Evolutionary conservation across 805 yeast species (phyloP), one percentile per base, ranked within the genome.

Genomic region (Sugiyamaella americana): DNA sequence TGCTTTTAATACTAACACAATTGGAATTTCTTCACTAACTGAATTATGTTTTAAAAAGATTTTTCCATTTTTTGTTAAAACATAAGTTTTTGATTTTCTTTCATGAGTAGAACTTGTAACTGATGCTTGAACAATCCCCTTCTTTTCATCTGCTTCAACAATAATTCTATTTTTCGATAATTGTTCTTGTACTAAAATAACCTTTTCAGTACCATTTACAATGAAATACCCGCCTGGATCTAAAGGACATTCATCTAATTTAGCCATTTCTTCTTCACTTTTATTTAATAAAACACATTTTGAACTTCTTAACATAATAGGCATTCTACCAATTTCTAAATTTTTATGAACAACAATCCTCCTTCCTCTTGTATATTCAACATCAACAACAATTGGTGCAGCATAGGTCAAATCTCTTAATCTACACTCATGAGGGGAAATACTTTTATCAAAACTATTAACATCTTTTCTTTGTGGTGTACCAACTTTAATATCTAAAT

Each of bases 141-240:
- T 93, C 67, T 88, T 87, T 53, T 86, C 95, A 63, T 93, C 99
- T 1, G 96, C 93, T 66, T 93, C 99, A 11, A 93, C 98, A 60
- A 93, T 88, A 61, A 93, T 93, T 76, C 98, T 86, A 68, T 93
- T 93, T 69, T 93, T 93, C 43, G 95, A 83, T 63, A 93, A 73
- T 72, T 93, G 98, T 67, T 93, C 98, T 67, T 93, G 98, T 37
- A 93, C 94, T 56, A 93, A 74, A 53, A 93, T 93, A 39, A 93
- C 98, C 64, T 93, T 93, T 59, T 93, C 98, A 0, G 98, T 93
- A 64, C 98, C 98, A 36, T 52, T 52, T 42, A 91, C 97, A 61
- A 91, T 86, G 61, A 93, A 93, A 62, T 93, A 93, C 59, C 98
- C 98, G 68, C 98, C 98, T 4, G 98, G 98, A 67, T 93, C 98